Evolutionary conservation across 371 early-diverging fungal species (phyloP).

Genomic region (Coemansia sp.): DNA sequence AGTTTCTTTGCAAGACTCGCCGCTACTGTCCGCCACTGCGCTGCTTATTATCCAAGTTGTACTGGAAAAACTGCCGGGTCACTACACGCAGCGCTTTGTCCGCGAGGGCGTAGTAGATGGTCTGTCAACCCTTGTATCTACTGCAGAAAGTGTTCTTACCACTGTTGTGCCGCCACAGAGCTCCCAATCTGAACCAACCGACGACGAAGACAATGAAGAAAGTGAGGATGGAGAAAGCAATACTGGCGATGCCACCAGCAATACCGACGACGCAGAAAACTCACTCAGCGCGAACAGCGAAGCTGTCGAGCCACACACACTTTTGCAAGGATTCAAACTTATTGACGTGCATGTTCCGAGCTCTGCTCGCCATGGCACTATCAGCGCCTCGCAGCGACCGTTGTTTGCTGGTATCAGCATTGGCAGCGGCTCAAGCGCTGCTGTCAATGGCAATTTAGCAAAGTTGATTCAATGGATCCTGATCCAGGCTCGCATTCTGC

Average conservation of each 20-base stretch:
- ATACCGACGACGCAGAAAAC: background rate
- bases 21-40: constrained; percentile 55
- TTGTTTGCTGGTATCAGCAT: background rate
- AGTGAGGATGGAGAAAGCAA: background rate
- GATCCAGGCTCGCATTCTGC: constrained; percentile 17
- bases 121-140: constrained; percentile 51
- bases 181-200: background rate
- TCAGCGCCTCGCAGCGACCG: background rate
- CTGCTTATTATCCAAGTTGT: constrained; percentile 60
- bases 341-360: constrained; percentile 1
- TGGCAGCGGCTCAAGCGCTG: background rate
- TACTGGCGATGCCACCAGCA: background rate
- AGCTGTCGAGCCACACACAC: background rate
- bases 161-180: background rate
- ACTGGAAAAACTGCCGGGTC: constrained; percentile 57
- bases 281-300: background rate
- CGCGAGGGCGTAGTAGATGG: constrained; percentile 67
- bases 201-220: background rate
- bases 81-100: constrained; percentile 58
- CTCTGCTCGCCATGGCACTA: background rate
- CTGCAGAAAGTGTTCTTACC: constrained; percentile 24
- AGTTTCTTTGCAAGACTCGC: constrained; percentile 60
- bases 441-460: background rate
- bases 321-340: constrained; percentile 9
- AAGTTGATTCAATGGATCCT: constrained; percentile 1